These are phyloP conservation scores for Sclerotinia minor DNA, from an alignment of 2,329 filamentous ascomycete species.

Conservation along the genomic window DNA sequence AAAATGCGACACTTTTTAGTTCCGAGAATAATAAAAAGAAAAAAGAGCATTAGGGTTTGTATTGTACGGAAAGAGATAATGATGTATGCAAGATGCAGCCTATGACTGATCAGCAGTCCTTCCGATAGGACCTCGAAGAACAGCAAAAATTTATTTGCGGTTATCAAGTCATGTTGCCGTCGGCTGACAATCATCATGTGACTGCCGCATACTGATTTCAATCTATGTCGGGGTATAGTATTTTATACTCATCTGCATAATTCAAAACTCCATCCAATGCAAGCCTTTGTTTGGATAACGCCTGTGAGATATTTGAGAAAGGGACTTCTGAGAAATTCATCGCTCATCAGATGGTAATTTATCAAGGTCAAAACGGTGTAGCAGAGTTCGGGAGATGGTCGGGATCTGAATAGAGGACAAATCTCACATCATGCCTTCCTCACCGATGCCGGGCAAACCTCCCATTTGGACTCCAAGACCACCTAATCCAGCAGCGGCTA, in stretches of 20 bases:
- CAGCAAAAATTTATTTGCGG: not conserved
- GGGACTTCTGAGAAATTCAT: slow-evolving; percentile 15
- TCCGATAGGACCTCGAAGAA: not conserved
- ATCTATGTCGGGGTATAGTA: slow-evolving; percentile 41
- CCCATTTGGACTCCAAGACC: slow-evolving; percentile 39
- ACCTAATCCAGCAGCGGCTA: slow-evolving; percentile 39
- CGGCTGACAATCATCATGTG: slow-evolving; percentile 6
- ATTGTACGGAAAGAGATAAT: not conserved
- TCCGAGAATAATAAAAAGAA: not conserved
- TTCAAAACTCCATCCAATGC: slow-evolving; percentile 39
- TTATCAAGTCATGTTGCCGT: not conserved
- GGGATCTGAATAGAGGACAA: slow-evolving; percentile 5
- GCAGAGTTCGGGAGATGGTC: slow-evolving; percentile 17
- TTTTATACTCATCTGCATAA: slow-evolving; percentile 32
- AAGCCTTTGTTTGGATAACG: slow-evolving; percentile 27
- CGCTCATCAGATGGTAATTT: slow-evolving; percentile 14
- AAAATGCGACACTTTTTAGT: slow-evolving; percentile 15
- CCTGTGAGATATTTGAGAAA: slow-evolving; percentile 13
- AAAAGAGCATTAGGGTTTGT: slow-evolving; percentile 2
- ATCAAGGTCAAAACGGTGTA: slow-evolving; percentile 24
- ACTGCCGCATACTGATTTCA: slow-evolving; percentile 30
- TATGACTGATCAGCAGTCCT: not conserved
- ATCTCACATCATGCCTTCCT: slow-evolving; percentile 48
- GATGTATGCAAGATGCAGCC: slow-evolving; percentile 1
- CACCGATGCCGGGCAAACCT: slow-evolving; percentile 57